Evolutionary conservation across 2,329 filamentous ascomycete genomes (phyloP), one percentile per base, ranked within the genome.

Genomic region (Cladosporium sp.): DNA sequence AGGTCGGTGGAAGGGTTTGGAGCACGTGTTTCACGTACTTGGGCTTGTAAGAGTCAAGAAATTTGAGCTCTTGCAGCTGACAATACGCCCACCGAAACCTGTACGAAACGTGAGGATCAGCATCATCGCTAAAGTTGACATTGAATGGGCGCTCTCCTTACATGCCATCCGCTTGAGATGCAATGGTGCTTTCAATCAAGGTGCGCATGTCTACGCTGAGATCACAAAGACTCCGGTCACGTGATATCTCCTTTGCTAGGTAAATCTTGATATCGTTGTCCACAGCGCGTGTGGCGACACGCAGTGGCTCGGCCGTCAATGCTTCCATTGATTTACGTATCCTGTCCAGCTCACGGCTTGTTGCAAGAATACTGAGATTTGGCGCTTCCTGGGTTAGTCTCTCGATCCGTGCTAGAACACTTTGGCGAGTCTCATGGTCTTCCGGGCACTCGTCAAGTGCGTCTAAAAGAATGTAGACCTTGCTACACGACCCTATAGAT

Each of bases 391-490:
- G 21, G n/a, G 57, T 56, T 46, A 73, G 64, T 59, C 49, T 58
- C 64, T 61, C 58, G 1, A 72, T n/a, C 3, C 59, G 30, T 11
- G 53, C 34, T 46, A 70, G 57, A 25, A 70, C 62, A 25, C 58
- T 58, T 51, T 72, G 59, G 28, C 69, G 68, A 18, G 67, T 58
- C 11, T 63, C 58, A 43, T 67, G 36, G 11, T 34, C n/a, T 49
- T 73, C 66, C 18, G 65, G 68, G 66, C 73, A 76, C 62, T 78
- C 76, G 53, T 79, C 75, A 21, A 78, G 65, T 25, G 74, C 77
- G 68, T 78, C 76, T 11, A 79, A 48, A 1, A 73, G 67, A 26
- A 78, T 66, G 64, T 73, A 77, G 1, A 73, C 70, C 61, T 39
- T 75, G 70, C 48, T 63, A 56, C 65, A 67, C 43, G 67, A 57